Base-by-base conservation (phyloP, 345 rosid genomes). In the Litchi chinensis region DNA sequence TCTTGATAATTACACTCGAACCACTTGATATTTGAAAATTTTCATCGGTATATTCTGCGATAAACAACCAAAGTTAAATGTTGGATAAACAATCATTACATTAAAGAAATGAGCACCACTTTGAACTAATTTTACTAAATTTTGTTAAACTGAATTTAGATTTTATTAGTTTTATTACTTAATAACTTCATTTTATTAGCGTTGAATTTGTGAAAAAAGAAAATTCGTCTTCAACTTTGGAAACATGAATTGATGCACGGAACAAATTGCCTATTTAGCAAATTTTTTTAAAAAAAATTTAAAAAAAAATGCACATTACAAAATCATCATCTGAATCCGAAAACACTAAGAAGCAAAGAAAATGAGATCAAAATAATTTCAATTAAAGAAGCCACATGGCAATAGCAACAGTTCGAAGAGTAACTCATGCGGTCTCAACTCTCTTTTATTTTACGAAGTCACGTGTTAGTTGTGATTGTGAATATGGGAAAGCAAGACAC, bases 1-100 rank as follows among this genome's bases (percentile, higher is more conserved):
- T 87, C 82, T 87, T 89, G 68, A 89, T 76, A 71, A 87, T 85
- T 79, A 85, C 81, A 56, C 88, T 82, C 8, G 89, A 84, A 63
- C 90, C 87, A 37, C 84, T 76, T n/a, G 79, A 82, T 68, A 89
- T 82, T 78, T 82, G 82, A 48, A 71, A 52, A 59, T 73, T 79
- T 65, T 85, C 88, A 3, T 87, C 82, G 0, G 1, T 7, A 71
- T 81, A 87, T 71, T 86, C 92, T 89, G 88, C 78, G 76, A 52
- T 15, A 59, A 76, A 71, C 6, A 74, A 60, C 41, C n/a, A 43
- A 37, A 65, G 16, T 56, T 77, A 68, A 28, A 21, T 39, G 52
- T 32, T 37, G 50, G 39, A 24, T 19, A 39, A 65, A 57, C 37
- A 37, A 70, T 69, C 54, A 40, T 41, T 26, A 22, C 54, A 13